phyloP scores from a whole-genome alignment of 345 rosid genomes.

The Camelina laxa region DNA sequence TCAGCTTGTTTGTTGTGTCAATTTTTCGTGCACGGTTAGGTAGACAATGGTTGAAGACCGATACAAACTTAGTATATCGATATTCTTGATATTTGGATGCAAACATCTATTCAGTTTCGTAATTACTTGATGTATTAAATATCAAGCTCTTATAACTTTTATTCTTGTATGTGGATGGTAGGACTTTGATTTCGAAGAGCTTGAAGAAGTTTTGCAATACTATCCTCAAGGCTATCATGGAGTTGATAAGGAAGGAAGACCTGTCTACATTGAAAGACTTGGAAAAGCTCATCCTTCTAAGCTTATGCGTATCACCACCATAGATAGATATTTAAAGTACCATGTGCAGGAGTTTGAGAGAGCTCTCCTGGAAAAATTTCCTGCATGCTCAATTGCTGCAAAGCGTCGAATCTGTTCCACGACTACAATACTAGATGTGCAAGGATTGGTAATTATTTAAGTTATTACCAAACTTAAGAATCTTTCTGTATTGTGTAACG shows the following conservation, averaged over 20 bases:
- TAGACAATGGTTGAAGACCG: neutral
- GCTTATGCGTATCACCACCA: slow-evolving; percentile 81
- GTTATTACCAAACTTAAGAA: neutral
- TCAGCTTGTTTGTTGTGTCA: neutral
- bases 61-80: neutral
- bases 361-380: slow-evolving; percentile 83
- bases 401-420: slow-evolving; percentile 77
- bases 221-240: slow-evolving; percentile 99
- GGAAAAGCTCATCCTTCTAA: slow-evolving; percentile 89
- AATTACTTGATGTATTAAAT: neutral
- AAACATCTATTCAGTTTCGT: neutral
- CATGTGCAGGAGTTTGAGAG: slow-evolving; percentile 97
- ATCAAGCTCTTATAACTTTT: neutral
- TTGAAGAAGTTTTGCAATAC: slow-evolving; percentile 86
- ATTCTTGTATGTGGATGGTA: slow-evolving; percentile 32
- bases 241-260: slow-evolving; percentile 96
- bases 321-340: slow-evolving; percentile 84
- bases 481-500: slow-evolving; percentile 8
- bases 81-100: neutral
- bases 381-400: slow-evolving; percentile 92
- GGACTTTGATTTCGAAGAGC: slow-evolving; percentile 94
- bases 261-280: slow-evolving; percentile 91
- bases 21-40: neutral
- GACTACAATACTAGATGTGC: slow-evolving; percentile 89
- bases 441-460: slow-evolving; percentile 73